Percentiles rank a stretch among this genome's conserved stretches.
Evolutionary conservation across 2,329 filamentous ascomycete species (phyloP).

Genomic region (Pyricularia pennisetigena): DNA sequence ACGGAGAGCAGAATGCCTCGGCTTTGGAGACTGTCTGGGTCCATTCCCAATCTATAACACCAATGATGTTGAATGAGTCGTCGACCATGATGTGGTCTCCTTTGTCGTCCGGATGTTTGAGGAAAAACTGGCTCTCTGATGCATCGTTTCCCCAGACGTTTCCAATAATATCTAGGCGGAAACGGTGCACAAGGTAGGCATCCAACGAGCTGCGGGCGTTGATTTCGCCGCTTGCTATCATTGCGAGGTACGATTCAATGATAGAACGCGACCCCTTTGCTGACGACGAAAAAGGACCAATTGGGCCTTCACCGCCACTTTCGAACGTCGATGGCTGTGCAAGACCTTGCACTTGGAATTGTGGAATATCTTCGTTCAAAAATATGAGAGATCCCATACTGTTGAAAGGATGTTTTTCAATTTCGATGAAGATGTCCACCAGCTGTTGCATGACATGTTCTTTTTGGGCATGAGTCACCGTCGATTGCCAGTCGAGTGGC

Average conservation of each 20-base stretch:
- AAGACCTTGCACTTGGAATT: not conserved
- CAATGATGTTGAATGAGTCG: slow-evolving; percentile 32
- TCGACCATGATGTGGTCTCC: slow-evolving; percentile 37
- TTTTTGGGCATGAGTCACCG: not conserved
- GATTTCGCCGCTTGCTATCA: slow-evolving; percentile 1
- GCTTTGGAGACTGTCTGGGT: slow-evolving; percentile 22
- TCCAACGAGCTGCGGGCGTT: not conserved
- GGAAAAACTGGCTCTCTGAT: slow-evolving; percentile 23
- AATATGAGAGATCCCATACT: not conserved
- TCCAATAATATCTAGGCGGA: slow-evolving; percentile 1
- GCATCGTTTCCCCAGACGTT: slow-evolving; percentile 9
- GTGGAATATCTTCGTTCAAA: not conserved
- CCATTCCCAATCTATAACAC: slow-evolving; percentile 35
- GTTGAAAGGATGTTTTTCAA: not conserved
- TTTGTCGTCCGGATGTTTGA: slow-evolving; percentile 38
- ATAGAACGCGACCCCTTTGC: not conserved
- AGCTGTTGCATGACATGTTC: not conserved
- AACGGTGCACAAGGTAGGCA: slow-evolving; percentile 1
- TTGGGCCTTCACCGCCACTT: not conserved
- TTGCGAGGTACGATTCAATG: not conserved
- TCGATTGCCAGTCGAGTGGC: slow-evolving; percentile 9
- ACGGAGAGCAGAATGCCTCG: slow-evolving; percentile 31
- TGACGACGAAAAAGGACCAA: not conserved
- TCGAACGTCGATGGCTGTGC: not conserved
- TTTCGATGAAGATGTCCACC: not conserved